Evolutionary conservation across 169 alveolate genomes (phyloP).

Genomic region (Eimeria tenella): DNA sequence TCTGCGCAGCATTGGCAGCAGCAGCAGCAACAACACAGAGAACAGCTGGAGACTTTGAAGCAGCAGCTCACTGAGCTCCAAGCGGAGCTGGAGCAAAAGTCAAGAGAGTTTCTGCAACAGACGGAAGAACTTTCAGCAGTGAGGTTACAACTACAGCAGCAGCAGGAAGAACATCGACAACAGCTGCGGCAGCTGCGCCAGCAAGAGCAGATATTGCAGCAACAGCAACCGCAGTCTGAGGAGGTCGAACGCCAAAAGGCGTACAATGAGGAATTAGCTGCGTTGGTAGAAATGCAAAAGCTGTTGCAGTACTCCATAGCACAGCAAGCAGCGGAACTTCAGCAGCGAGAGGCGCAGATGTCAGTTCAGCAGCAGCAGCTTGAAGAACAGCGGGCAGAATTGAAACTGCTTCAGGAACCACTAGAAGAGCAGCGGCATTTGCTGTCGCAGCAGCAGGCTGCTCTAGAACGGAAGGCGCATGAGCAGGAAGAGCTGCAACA

Average conservation of each 20-base stretch:
- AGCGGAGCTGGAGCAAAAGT: neutral
- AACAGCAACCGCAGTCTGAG: neutral
- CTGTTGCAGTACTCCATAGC: conserved; percentile 37
- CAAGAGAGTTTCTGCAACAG: neutral
- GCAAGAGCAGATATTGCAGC: neutral
- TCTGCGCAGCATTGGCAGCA: conserved; percentile 9
- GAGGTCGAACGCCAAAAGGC: neutral
- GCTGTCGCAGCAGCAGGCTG: conserved; percentile 41
- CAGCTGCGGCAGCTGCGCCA: conserved; percentile 25
- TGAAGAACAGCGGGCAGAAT: conserved; percentile 3
- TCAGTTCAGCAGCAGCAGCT: conserved; percentile 28
- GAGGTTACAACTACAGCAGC: conserved; percentile 21
- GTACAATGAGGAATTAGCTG: neutral
- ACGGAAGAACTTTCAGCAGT: neutral
- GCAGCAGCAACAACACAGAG: neutral
- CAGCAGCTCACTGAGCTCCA: conserved; percentile 13
- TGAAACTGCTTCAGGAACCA: conserved; percentile 8
- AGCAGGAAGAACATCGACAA: neutral
- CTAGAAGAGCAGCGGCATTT: conserved; percentile 10
- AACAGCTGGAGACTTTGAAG: conserved; percentile 5
- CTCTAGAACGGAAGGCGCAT: neutral
- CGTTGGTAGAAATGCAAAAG: neutral
- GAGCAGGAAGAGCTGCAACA: conserved; percentile 29
- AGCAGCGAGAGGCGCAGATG: conserved; percentile 32
- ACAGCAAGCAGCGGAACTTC: conserved; percentile 50